Evolutionary conservation across 306 rosid species (phyloP), one percentile per base, ranked within the genome.

Genomic region (Adenanthera pavonina): DNA sequence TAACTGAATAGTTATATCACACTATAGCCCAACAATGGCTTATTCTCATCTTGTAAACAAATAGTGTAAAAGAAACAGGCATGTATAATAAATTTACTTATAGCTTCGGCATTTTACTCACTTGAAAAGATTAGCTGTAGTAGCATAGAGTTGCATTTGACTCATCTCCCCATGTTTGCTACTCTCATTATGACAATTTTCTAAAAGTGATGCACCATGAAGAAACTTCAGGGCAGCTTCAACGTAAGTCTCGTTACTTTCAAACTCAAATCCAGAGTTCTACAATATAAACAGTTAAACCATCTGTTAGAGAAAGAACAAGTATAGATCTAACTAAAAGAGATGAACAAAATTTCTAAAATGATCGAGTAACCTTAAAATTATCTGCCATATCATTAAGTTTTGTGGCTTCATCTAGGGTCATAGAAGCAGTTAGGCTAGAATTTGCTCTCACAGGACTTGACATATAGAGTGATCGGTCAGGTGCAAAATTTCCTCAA

Each of bases 161-260:
- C 75, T 86, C 89, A 78, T 80, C 76, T 92, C 97, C 79, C 84
- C 90, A 53, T 83, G 83, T 86, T 85, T 91, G 83, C 84, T 87
- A 88, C 75, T 84, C 79, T 87, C 94, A 80, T 62, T 82, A 67
- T 85, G 74, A 79, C 80, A 80, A 78, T 78, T 78, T 84, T 94
- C 97, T 60, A 90, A 82, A 80, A 89, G 89, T 20, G 77, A 84
- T 43, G 97, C 94, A 79, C 92, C 97, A 60, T 85, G 97, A 82
- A 94, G 90, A 94, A 89, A 94, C 89, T 91, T 90, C 80, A 92
- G 85, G 87, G 94, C 97, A 84, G 98, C 92, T 81, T 94, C 87
- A 80, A 92, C 91, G 86, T 89, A 94, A 75, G 93, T 91, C 88
- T 86, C 97, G 13, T 83, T 87, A 81, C 98, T 92, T 87, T 92